Conservation (phyloP, 371 early-diverging fungal genomes). For the Saksenaea oblongispora region DNA sequence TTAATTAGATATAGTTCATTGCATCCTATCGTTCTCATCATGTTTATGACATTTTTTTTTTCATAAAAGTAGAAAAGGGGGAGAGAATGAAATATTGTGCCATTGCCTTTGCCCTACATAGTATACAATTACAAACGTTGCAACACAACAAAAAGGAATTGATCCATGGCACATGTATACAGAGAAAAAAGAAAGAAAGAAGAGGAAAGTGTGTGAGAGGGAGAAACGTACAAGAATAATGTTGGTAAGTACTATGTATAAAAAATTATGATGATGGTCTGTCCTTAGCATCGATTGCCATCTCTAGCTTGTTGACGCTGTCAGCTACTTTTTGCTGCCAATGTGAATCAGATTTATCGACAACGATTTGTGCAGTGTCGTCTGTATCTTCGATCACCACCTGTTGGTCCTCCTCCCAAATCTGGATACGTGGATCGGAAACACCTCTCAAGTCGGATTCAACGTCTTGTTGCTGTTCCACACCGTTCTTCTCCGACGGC, state of each 20-base stretch:
- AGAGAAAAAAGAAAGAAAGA: background rate
- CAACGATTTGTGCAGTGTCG: conserved; percentile 21
- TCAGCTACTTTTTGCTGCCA: conserved; percentile 27
- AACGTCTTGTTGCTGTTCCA: no score
- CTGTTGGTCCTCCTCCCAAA: conserved; percentile 41
- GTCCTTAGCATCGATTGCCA: background rate
- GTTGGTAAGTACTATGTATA: background rate
- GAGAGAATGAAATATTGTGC: background rate
- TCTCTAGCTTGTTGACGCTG: conserved; percentile 23
- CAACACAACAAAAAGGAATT: no score
- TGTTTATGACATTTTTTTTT: no score
- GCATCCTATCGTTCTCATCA: background rate
- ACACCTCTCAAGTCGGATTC: background rate
- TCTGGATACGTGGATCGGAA: conserved; percentile 29
- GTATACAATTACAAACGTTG: no score
- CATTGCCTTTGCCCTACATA: background rate
- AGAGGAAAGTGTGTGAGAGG: background rate
- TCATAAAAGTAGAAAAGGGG: no score
- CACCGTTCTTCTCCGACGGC: background rate
- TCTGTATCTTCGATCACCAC: conserved; percentile 35
- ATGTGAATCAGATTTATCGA: conserved; percentile 29
- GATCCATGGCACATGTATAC: background rate
- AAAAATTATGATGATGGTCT: background rate
- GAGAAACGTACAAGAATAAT: background rate
- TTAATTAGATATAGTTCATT: background rate